A percentile compares a stretch with the other conserved stretches of the same genome.
Conservation (phyloP, 1,284 basidiomycete species). For the Rhodofomes roseus region DNA sequence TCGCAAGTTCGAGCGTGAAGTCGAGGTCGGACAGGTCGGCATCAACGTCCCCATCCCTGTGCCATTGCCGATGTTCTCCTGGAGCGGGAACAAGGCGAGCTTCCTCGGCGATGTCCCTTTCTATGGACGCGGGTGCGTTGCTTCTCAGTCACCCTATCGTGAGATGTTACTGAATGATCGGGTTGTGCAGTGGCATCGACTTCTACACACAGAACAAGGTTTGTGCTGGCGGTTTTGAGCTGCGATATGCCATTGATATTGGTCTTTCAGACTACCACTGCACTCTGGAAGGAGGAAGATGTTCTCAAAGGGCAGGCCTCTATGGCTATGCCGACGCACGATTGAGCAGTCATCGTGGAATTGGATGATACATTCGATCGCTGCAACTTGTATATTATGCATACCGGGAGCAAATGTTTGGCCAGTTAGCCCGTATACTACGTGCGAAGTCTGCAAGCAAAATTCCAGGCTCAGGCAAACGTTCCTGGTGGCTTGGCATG, state of each 20-base stretch:
- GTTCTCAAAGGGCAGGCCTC: slow-evolving; percentile 74
- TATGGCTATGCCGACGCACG: slow-evolving; percentile 81
- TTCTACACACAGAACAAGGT: slow-evolving; percentile 92
- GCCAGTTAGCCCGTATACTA: no score
- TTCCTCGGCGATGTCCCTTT: slow-evolving; percentile 87
- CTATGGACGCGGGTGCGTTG: slow-evolving; percentile 76
- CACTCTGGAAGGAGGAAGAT: slow-evolving; percentile 81
- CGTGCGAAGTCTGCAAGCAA: no score
- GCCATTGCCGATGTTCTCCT: slow-evolving; percentile 89
- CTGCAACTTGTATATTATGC: not conserved
- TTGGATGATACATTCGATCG: not conserved
- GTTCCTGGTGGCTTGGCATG: not conserved
- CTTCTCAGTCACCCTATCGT: not conserved
- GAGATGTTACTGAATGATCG: not conserved
- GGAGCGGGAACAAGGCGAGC: slow-evolving; percentile 90
- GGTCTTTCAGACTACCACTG: slow-evolving; percentile 65
- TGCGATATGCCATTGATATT: not conserved
- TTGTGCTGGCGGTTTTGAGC: not conserved
- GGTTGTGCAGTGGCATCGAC: slow-evolving; percentile 62
- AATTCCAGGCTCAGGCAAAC: no score
- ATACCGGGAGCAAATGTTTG: no score
- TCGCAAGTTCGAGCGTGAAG: slow-evolving; percentile 86
- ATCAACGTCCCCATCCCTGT: slow-evolving; percentile 94
- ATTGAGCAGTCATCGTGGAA: slow-evolving; percentile 31
- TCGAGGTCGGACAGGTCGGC: slow-evolving; percentile 92